These are phyloP conservation scores for Clavispora carvajalis DNA, from an alignment of 805 yeast genomes.

Conservation along the genomic window DNA sequence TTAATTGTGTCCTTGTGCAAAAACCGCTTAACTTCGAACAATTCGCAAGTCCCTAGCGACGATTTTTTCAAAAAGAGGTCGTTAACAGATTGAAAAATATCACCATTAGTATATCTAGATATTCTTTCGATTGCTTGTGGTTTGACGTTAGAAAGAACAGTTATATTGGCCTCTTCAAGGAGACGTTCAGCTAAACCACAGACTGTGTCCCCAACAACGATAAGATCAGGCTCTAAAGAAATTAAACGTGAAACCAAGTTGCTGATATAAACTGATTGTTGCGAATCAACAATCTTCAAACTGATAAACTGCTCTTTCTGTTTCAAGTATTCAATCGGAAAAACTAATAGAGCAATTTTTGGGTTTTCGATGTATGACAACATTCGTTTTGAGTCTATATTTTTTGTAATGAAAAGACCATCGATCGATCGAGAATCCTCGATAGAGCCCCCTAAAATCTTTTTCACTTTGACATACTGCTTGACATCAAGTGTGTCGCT, in stretches of 20 bases:
- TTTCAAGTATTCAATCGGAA: constrained; percentile 81
- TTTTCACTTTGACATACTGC: constrained; percentile 83
- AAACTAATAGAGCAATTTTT: constrained; percentile 73
- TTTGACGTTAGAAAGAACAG: constrained; percentile 78
- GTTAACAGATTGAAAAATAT: constrained; percentile 80
- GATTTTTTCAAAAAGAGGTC: constrained; percentile 62
- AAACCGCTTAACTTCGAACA: constrained; percentile 67
- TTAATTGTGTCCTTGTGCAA: constrained; percentile 52
- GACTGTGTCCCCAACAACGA: constrained; percentile 73
- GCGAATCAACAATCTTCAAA: constrained; percentile 76
- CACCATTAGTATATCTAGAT: constrained; percentile 75
- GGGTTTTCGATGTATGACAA: constrained; percentile 60
- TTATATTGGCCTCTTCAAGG: constrained; percentile 67
- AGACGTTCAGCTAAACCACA: constrained; percentile 76
- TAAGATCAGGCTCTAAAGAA: constrained; percentile 70
- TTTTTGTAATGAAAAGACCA: constrained; percentile 82
- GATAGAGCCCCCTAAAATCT: constrained; percentile 70
- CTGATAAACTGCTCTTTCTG: constrained; percentile 77
- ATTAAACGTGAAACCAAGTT: constrained; percentile 76
- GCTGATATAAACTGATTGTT: constrained; percentile 78
- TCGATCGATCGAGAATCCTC: constrained; percentile 57
- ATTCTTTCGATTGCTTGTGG: constrained; percentile 76
- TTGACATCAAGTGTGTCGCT: constrained; percentile 80
- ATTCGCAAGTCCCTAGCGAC: constrained; percentile 64
- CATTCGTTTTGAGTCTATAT: constrained; percentile 78